Evolutionary conservation across 208 protist genomes (phyloP), one percentile per base, ranked within the genome.

Genomic region (Crithidia bombi): DNA sequence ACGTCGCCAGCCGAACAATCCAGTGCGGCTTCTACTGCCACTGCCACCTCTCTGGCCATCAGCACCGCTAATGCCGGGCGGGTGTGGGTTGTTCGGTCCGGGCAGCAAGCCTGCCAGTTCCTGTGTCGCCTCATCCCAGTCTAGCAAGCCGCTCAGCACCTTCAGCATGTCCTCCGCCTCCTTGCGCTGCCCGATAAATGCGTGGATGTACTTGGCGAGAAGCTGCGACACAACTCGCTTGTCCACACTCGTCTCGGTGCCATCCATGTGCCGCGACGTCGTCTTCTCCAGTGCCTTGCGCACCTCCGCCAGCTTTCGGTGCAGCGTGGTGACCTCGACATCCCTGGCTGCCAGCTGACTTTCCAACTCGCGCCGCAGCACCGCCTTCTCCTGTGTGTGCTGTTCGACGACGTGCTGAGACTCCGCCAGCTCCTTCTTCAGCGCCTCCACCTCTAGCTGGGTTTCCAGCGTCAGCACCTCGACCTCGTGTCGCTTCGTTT

Each of bases 151-250:
- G 47, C 81, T 86, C 33, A 94, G 58, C 36, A 93, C 81, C 62
- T 92, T 90, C 21, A 94, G 71, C 66, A 96, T 91, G 49, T 94
- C 91, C 56, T 82, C 75, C 25, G 83, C 71, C 71, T 92, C 87
- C 26, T 62, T 79, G 5, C 52, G 55, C 65, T 83, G 76, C 6
- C 25, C 79, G 19, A 90, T 69, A 56, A 91, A 83, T 46, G 83
- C 79, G 66, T 96, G 91, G 39, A 96, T 88, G 64, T 83, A 96
- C 73, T 94, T 94, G n/a, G 90, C 76, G 5, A 92, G 74, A 0
- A 96, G 57, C 67, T 96, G 83, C 68, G 88, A 88, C 36, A 92
- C 78, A 19, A 94, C 86, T 21, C 82, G 70, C 75, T 96, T 96
- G 73, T 96, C 91, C 44, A 96, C 85, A 32, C 77, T 81, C 2